Conservation (phyloP, 768 basidiomycete genomes). For the Boletus rubescentipes region DNA sequence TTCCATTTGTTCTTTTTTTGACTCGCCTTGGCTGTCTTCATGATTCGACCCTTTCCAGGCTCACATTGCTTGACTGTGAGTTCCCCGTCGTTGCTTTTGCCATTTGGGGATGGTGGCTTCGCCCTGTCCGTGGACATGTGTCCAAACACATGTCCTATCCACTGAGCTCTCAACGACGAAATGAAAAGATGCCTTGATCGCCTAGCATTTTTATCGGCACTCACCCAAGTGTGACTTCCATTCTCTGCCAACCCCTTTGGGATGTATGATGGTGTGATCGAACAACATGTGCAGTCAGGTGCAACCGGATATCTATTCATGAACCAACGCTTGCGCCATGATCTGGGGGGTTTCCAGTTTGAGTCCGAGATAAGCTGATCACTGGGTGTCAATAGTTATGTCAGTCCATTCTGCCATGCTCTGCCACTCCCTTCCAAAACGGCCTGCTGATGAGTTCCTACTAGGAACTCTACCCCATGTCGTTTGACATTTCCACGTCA, state of each 20-base stretch:
- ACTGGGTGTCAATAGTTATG: conserved; percentile 5
- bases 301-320: conserved; percentile 10
- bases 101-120: conserved; percentile 15
- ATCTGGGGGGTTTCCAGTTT: conserved; percentile 11
- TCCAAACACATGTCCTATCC: conserved; percentile 20
- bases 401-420: conserved; percentile 5
- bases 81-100: conserved; percentile 24
- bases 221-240: conserved; percentile 19
- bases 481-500: conserved; percentile 25
- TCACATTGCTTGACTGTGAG: conserved; percentile 7
- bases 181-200: conserved; percentile 27
- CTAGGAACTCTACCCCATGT: neutral
- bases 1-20: neutral
- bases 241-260: conserved; percentile 21
- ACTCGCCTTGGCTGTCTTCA: neutral
- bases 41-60: conserved; percentile 5
- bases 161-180: conserved; percentile 4
- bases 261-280: conserved; percentile 18
- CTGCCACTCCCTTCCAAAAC: conserved; percentile 1
- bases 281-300: conserved; percentile 16
- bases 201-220: conserved; percentile 13
- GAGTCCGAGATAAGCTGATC: conserved; percentile 17
- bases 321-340: conserved; percentile 16
- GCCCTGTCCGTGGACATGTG: conserved; percentile 14
- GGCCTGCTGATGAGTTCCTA: neutral